These are phyloP conservation scores for Stylosanthes scabra DNA, from an alignment of 331 rosid genomes.

Conservation along the genomic window DNA sequence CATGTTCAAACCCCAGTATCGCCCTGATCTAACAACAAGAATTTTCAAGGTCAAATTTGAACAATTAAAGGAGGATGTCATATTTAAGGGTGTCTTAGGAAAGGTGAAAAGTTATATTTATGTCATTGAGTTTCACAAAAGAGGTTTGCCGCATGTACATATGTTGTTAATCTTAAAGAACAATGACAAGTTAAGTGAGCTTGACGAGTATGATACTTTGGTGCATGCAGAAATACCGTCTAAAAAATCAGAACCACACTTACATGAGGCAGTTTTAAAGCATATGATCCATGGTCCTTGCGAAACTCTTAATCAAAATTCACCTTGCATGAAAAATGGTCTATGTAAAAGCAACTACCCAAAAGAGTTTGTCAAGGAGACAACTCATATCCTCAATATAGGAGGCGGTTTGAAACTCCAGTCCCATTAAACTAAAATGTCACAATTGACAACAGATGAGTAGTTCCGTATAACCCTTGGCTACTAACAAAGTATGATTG, in stretches of 20 bases:
- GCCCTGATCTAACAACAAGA: neutral
- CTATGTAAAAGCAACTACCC: neutral
- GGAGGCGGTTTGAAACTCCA: neutral
- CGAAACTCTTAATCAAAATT: neutral
- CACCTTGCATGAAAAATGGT: neutral
- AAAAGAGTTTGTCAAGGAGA: too few relatives aligned
- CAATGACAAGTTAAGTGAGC: neutral
- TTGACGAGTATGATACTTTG: neutral
- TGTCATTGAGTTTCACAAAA: neutral
- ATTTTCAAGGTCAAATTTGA: neutral
- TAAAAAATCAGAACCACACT: neutral
- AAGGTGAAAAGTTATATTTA: neutral
- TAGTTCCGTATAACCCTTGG: too few relatives aligned
- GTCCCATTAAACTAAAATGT: neutral
- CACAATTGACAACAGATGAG: too few relatives aligned
- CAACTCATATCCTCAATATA: neutral
- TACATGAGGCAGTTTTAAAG: neutral
- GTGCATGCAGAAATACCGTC: too few relatives aligned
- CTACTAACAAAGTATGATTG: too few relatives aligned
- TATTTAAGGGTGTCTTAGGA: neutral
- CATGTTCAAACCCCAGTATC: neutral
- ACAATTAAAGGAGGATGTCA: neutral
- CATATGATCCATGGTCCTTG: neutral
- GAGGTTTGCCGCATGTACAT: neutral
- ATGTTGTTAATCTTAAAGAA: too few relatives aligned